A percentile compares a stretch with the other conserved stretches of the same genome.
Conservation (phyloP, 2,329 filamentous ascomycete genomes). For the Fusarium buharicum region DNA sequence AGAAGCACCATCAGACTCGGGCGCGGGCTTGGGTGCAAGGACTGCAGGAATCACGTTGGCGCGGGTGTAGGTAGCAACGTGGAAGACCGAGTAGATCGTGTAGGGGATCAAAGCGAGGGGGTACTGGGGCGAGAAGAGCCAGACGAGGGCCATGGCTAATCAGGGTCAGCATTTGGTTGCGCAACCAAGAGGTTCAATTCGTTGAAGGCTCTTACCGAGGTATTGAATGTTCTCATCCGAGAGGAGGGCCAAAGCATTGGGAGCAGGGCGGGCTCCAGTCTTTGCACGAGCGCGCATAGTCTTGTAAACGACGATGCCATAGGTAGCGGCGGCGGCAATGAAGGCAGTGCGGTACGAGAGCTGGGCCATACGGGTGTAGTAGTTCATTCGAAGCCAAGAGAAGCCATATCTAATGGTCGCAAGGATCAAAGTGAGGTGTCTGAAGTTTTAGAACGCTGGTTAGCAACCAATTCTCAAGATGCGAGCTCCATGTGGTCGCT, state of each 20-base stretch:
- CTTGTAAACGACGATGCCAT: constrained; percentile 99
- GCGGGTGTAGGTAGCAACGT: constrained; percentile 95
- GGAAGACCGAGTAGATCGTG: constrained; percentile 97
- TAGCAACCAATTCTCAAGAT: constrained; percentile 18
- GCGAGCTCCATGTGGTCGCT: constrained; percentile 4
- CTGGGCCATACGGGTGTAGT: constrained; percentile 77
- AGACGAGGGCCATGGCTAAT: constrained; percentile 89
- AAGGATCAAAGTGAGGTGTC: constrained; percentile 87
- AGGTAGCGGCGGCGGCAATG: constrained; percentile 87
- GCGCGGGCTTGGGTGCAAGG: constrained; percentile 70
- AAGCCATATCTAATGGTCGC: constrained; percentile 84
- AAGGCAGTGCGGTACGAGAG: constrained; percentile 93
- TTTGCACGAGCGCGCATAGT: constrained; percentile 87
- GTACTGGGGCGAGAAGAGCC: constrained; percentile 92
- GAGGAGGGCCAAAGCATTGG: constrained; percentile 72
- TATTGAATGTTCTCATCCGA: constrained; percentile 98
- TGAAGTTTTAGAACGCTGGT: constrained; percentile 51
- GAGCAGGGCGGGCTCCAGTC: constrained; percentile 71
- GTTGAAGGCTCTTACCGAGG: constrained; percentile 71
- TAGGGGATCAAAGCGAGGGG: constrained; percentile 92
- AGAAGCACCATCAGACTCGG: constrained; percentile 65
- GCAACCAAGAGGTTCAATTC: neutral
- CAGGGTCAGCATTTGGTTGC: constrained; percentile 10
- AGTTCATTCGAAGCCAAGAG: constrained; percentile 91
- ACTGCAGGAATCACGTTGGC: constrained; percentile 91